Percentiles rank a stretch among this genome's conserved stretches.
Conservation (phyloP, 352 stramenopile species). For the Globisporangium polare region DNA sequence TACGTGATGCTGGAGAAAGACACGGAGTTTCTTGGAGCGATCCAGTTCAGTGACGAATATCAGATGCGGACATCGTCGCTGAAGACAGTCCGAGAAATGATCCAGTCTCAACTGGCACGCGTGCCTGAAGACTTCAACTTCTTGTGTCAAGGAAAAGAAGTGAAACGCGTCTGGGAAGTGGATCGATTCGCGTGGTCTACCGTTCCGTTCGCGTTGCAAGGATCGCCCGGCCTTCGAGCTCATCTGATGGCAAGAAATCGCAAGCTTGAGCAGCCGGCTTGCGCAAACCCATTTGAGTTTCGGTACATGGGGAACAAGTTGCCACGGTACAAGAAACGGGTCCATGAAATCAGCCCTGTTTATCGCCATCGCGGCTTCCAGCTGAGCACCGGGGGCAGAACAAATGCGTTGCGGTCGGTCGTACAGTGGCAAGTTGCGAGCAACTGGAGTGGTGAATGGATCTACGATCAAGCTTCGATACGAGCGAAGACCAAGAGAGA, state of each 20-base stretch:
- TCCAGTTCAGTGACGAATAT: slow-evolving; percentile 53
- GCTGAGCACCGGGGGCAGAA: slow-evolving; percentile 18
- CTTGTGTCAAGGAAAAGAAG: slow-evolving; percentile 43
- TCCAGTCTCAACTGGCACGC: slow-evolving; percentile 31
- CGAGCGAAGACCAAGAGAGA: slow-evolving; percentile 26
- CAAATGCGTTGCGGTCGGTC: slow-evolving; percentile 23
- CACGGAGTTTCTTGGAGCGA: slow-evolving; percentile 42
- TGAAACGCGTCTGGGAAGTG: slow-evolving; percentile 49
- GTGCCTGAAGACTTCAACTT: slow-evolving; percentile 46
- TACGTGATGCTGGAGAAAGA: slow-evolving; percentile 68
- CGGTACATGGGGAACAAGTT: slow-evolving; percentile 57
- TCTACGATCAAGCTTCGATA: slow-evolving; percentile 43
- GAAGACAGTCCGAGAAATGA: slow-evolving; percentile 47
- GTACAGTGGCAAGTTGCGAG: slow-evolving; percentile 44
- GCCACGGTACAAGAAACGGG: slow-evolving; percentile 56
- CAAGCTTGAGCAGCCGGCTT: slow-evolving; percentile 25
- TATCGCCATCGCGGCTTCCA: slow-evolving; percentile 43
- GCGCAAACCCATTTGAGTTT: slow-evolving; percentile 46
- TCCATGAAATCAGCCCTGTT: slow-evolving; percentile 48
- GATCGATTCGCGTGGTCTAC: slow-evolving; percentile 53
- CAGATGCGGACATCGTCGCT: slow-evolving; percentile 50
- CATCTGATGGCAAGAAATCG: slow-evolving; percentile 36
- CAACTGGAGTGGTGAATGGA: slow-evolving; percentile 64
- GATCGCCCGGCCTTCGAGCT: slow-evolving; percentile 42
- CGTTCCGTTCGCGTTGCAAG: slow-evolving; percentile 52